Base-by-base conservation (phyloP, 345 rosid genomes). In the Eutrema heterophyllum region DNA sequence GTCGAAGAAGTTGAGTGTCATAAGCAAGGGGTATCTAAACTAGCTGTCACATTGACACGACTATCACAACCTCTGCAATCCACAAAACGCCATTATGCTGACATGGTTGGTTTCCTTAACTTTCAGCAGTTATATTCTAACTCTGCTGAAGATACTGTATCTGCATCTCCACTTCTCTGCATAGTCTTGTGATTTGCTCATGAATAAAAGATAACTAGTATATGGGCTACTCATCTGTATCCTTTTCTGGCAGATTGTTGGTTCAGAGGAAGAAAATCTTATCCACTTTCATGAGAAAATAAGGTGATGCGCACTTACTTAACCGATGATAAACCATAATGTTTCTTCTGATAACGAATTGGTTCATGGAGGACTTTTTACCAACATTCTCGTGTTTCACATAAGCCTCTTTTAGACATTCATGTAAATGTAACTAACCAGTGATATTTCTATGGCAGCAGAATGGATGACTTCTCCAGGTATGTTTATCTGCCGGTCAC, bases 401-500 rank as follows among this genome's bases (percentile, higher is more conserved):
- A 38, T 41, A 41, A 24, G 29, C 26, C 67, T 68, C 35, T 59
- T 77, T 46, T 48, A 46, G 60, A 75, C n/a, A 73, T 82, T 67
- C 30, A 57, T 59, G 18, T 62, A 18, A 55, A 5, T 26, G 35
- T 26, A 51, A 46, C 77, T 67, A 69, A 74, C 66, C 74, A 72
- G 74, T 51, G 63, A 43, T 77, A 30, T 71, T 59, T 77, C 84
- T 54, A 67, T 74, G 81, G 81, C 72, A 43, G 80, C 97, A 95
- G 99, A 73, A 83, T 92, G 77, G 97, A 85, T 56, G 97, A 95
- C 75, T 95, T 95, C 85, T 82, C 85, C 86, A 95, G 98, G 98
- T 91, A 81, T 61, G 71, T 45, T 50, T 55, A 55, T 75, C 49
- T 79, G 32, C n/a, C 9, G 12, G 5, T 61, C 59, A 68, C 18